Base-by-base conservation (phyloP, 805 yeast species). In the Cyberlindnera euphorbiae region DNA sequence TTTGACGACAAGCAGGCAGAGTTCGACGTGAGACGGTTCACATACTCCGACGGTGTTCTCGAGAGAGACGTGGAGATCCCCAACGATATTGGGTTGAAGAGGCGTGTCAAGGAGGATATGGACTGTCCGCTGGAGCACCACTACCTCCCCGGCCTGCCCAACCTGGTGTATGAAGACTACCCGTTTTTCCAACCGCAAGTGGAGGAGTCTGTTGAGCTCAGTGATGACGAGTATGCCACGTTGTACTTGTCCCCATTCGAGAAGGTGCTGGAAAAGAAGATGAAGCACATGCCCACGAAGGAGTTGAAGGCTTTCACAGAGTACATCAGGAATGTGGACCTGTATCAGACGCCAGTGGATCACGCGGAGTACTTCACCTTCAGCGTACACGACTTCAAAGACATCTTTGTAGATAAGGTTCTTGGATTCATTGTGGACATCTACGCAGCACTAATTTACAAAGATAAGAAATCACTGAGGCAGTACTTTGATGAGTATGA, bases 81-180 rank as follows among this genome's bases (percentile, higher is more conserved):
- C 8, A 45, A 40, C 30, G 35, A 40, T n/a, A 19, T 53, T 12
- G 58, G 58, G 0, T 10, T 44, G 26, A 50, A 35, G 33, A 33
- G 13, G 9, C 28, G 37, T 4, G 24, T 19, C 10, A 33, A 25
- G 8, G 37, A 27, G 7, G 32, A 33, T 5, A 14, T 46, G 12
- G 52, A 49, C 10, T 23, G 38, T 9, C 32, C 36, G 1, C 22
- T 28, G n/a, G 50, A 46, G 8, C 47, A 49, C 28, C 41, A 35
- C 19, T 52, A 48, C 24, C 30, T 49, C 3, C 56, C 56, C 3
- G 49, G 51, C 1, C 14, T 52, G 24, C 56, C 57, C 2, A 37
- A 38, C 11, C 26, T 49, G 15, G 32, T 51, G 4, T 49, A 44
- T 27, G 56, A 53, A 27, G 49, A 45, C 8, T 53, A 52, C 27